A percentile compares a stretch with the other conserved stretches of the same genome.
These are phyloP conservation scores for Phytopythium helicoides DNA, from an alignment of 352 stramenopile species.

Conservation along the genomic window DNA sequence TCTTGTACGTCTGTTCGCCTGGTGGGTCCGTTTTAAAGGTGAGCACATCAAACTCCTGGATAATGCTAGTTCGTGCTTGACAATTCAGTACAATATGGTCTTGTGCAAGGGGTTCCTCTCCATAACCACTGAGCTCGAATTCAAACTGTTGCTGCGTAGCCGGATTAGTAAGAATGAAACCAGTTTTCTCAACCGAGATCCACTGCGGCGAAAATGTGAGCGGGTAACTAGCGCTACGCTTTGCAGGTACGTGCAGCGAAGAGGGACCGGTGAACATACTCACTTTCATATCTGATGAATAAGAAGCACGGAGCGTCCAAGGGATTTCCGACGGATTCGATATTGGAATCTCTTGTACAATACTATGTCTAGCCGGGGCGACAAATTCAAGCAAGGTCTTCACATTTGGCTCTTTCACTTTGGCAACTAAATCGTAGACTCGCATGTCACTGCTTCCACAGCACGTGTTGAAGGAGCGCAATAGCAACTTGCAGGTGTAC, in stretches of 20 bases:
- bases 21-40: conserved; percentile 46
- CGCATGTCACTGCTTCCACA: conserved; percentile 77
- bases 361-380: conserved; percentile 81
- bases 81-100: conserved; percentile 86
- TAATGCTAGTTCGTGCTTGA: conserved; percentile 81
- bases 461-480: conserved; percentile 51
- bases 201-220: conserved; percentile 83
- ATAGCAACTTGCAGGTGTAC: conserved; percentile 68
- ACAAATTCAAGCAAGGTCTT: conserved; percentile 88
- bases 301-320: conserved; percentile 80
- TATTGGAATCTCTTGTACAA: conserved; percentile 90
- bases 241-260: conserved; percentile 65
- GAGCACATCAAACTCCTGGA: conserved; percentile 74
- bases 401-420: conserved; percentile 84
- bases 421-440: conserved; percentile 81
- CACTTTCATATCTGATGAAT: conserved; percentile 18
- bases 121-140: conserved; percentile 83
- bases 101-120: conserved; percentile 89
- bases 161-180: conserved; percentile 77
- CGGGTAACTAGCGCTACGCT: conserved; percentile 68
- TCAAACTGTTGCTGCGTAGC: conserved; percentile 86
- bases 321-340: conserved; percentile 82
- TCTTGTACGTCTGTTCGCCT: conserved; percentile 58
- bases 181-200: conserved; percentile 71
- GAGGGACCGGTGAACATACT: conserved; percentile 73